Conservation (phyloP, 1,139 yeast species). For the Scheffersomyces lignicola region DNA sequence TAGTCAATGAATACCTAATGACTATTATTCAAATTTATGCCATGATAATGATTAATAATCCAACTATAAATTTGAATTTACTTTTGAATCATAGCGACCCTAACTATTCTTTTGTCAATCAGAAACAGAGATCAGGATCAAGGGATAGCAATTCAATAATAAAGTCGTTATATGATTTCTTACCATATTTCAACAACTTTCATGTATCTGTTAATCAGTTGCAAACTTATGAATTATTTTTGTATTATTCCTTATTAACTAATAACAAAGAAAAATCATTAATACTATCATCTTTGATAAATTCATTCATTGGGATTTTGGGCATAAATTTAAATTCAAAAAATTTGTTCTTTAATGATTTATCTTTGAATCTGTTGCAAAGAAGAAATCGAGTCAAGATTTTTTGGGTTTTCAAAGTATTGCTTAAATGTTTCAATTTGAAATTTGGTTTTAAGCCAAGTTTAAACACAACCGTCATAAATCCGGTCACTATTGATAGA, state of each 20-base stretch:
- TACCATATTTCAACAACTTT: slow-evolving; percentile 48
- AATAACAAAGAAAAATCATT: slow-evolving; percentile 50
- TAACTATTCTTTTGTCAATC: slow-evolving; percentile 25
- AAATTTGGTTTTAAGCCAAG: slow-evolving; percentile 53
- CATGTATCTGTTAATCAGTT: slow-evolving; percentile 43
- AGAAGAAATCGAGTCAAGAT: slow-evolving; percentile 54
- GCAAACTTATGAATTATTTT: slow-evolving; percentile 43
- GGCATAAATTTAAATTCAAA: slow-evolving; percentile 50
- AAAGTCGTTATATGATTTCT: slow-evolving; percentile 43
- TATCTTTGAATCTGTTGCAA: slow-evolving; percentile 36
- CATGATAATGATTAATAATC: slow-evolving; percentile 49
- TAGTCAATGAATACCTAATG: slow-evolving; percentile 53
- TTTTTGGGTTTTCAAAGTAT: slow-evolving; percentile 60
- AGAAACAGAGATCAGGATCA: slow-evolving; percentile 8
- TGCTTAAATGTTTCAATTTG: slow-evolving; percentile 51
- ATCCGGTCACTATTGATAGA: slow-evolving; percentile 50
- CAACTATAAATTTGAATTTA: slow-evolving; percentile 43
- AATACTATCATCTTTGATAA: slow-evolving; percentile 41
- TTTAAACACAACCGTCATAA: slow-evolving; percentile 48
- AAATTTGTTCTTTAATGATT: slow-evolving; percentile 47
- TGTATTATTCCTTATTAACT: slow-evolving; percentile 45
- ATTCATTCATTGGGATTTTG: slow-evolving; percentile 47
- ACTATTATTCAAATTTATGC: slow-evolving; percentile 47
- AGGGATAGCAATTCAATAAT: slow-evolving; percentile 23
- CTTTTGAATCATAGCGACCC: slow-evolving; percentile 42